Evolutionary conservation across 495 filamentous ascomycete species (phyloP).

Genomic region (Entonaema liquescens): DNA sequence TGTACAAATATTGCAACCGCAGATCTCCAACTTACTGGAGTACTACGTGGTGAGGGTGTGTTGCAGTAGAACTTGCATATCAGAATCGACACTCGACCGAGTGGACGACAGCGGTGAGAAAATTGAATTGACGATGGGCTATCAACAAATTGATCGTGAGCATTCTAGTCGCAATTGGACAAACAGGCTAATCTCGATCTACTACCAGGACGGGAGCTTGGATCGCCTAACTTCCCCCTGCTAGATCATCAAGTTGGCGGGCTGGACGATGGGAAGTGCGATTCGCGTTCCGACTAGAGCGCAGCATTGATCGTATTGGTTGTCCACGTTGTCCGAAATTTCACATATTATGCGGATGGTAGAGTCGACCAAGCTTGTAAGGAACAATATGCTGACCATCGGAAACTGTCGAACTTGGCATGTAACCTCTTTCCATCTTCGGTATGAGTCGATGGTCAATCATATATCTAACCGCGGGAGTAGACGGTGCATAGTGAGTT

Average conservation of each 20-base stretch:
- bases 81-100: conserved; percentile 25
- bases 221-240: conserved; percentile 16
- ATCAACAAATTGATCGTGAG: conserved; percentile 28
- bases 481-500: conserved; percentile 24
- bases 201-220: conserved; percentile 28
- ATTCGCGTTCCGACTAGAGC: conserved; percentile 7
- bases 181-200: conserved; percentile 45
- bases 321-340: background rate
- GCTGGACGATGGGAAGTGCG: conserved; percentile 24
- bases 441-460: conserved; percentile 29
- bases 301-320: conserved; percentile 6
- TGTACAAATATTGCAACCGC: conserved; percentile 36
- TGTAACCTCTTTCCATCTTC: conserved; percentile 7
- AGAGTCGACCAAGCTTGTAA: conserved; percentile 17
- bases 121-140: conserved; percentile 27
- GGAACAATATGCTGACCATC: conserved; percentile 25
- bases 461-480: conserved; percentile 8
- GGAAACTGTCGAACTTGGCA: conserved; percentile 17
- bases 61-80: conserved; percentile 41
- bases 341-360: background rate
- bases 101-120: conserved; percentile 28
- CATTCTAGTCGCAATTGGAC: conserved; percentile 27
- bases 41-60: conserved; percentile 35
- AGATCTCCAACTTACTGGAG: conserved; percentile 39
- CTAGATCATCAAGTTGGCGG: conserved; percentile 3